phyloP scores from a whole-genome alignment of 225 moss, liverwort and hornwort genomes.

The Polytrichum formosum region DNA sequence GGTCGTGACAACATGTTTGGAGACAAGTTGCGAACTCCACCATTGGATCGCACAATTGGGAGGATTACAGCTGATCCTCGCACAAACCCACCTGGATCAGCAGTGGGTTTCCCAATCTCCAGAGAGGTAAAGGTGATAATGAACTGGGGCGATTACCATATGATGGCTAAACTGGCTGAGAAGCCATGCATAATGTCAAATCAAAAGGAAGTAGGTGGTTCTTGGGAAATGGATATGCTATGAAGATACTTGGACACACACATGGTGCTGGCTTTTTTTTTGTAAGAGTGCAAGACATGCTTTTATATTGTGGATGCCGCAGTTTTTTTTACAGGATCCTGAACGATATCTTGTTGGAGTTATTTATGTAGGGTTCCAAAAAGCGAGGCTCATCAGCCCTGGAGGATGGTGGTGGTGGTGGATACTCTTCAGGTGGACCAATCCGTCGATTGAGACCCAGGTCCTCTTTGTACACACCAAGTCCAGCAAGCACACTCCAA shows the following conservation, averaged over 20 bases:
- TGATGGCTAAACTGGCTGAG: too few relatives aligned
- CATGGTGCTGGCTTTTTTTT: not conserved
- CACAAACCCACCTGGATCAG: constrained; percentile 63
- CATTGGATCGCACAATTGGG: constrained; percentile 41
- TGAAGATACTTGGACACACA: too few relatives aligned
- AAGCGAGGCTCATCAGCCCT: constrained; percentile 80
- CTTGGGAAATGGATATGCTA: too few relatives aligned
- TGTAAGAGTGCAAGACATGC: not conserved
- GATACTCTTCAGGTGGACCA: constrained; percentile 84
- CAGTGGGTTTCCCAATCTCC: constrained; percentile 54
- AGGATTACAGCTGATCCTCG: constrained; percentile 42
- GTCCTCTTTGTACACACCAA: constrained; percentile 56
- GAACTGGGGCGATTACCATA: too few relatives aligned
- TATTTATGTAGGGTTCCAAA: constrained; percentile 22
- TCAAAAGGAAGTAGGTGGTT: too few relatives aligned
- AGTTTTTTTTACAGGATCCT: too few relatives aligned
- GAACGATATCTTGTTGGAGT: constrained; percentile 1
- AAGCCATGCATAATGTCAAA: too few relatives aligned
- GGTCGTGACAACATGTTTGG: constrained; percentile 46
- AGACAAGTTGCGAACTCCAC: constrained; percentile 72
- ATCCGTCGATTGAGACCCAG: constrained; percentile 82
- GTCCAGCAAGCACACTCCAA: constrained; percentile 52
- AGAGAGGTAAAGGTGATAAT: constrained; percentile 53
- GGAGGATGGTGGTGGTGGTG: constrained; percentile 46
- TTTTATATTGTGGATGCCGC: too few relatives aligned